Base-by-base conservation (phyloP, 139 green algal genomes). In the Choricystis sp. region DNA sequence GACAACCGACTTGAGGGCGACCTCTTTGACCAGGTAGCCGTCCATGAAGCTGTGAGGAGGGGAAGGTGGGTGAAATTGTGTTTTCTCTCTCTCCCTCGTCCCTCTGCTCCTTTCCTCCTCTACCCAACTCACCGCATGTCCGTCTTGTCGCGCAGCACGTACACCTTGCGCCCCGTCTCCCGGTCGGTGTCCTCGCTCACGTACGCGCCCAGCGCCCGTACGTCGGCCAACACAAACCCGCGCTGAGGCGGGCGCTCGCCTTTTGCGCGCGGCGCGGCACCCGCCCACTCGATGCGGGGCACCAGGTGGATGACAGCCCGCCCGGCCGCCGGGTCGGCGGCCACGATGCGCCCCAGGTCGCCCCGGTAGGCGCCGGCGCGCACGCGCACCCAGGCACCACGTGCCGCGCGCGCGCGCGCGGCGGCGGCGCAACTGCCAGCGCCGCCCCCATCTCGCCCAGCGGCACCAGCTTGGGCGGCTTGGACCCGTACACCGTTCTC, bases 391-490 rank as follows among this genome's bases (percentile, higher is more conserved):
- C 89, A 97, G 26, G 68, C 70, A 57, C 77, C 84, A 1, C 56
- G 63, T 55, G 82, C 79, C 83, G 77, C 52, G 29, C 9, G 19
- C 1, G 40, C 23, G 2, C 29, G 64, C 24, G 56, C 56, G 31
- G 4, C n/a, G 5, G n/a, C n/a, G 26, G 30, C 25, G 58, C 3
- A 49, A 89, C 77, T 0, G 77, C 87, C 68, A 98, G 79, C 4
- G 93, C 88, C 26, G 88, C 85, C 60, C 87, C 76, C 87, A 96
- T 96, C 74, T 98, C 89, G 22, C 74, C 71, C 26, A 97, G 78
- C 0, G 91, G 92, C 61, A 98, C 89, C 61, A 79, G 66, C 57
- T 71, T 63, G 28, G 65, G 72, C 16, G 74, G 69, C 74, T 88
- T 91, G 72, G 64, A 71, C 16, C 60, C n/a, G 60, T 82, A 90